Evolutionary conservation across 129 eudicot genomes (phyloP), one percentile per base, ranked within the genome.

Genomic region (Cynara cardunculus): DNA sequence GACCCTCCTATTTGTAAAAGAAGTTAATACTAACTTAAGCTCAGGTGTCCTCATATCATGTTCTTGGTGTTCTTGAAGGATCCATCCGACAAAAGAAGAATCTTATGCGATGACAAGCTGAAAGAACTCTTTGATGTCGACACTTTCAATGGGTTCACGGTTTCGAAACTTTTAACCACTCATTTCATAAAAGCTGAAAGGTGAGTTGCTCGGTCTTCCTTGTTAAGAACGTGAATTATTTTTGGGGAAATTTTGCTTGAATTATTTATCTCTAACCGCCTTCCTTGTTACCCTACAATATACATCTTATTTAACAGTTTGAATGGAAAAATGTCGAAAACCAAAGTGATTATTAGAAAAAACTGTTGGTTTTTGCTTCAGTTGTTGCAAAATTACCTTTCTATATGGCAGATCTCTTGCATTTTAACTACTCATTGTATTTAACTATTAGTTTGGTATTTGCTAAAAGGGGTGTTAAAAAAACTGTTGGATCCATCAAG

Each of bases 41-140:
- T 16, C 62, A 22, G 62, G 62, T 14, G 37, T 49, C 14, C 12
- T 61, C 26, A 61, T 22, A 21, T 19, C 11, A 21, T 61, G 16
- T 79, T n/a, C 32, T 71, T 22, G 24, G 69, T 31, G 76, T 1
- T 85, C n/a, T 80, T 92, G 89, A 86, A 92, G 98, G 98, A 94
- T 79, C 98, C 98, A 65, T 85, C 89, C 27, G 97, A 94, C 82
- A 90, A 86, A 72, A 87, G 97, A 87, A 89, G 86, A 82, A 88
- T 94, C 41, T 37, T 92, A 76, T 89, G 97, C 25, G 98, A 94
- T 73, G 97, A 89, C 73, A 94, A 92, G 94, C 87, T 94, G 89
- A 90, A 87, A 84, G 97, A 94, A 82, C 97, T 91, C 41, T 94
- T 94, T 78, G 85, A 90, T 69, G 96, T 94, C 1, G 97, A 90